A percentile compares a stretch with the other conserved stretches of the same genome.
Evolutionary conservation across 2,329 filamentous ascomycete genomes (phyloP).

Genomic region (Colletotrichum graminicola): DNA sequence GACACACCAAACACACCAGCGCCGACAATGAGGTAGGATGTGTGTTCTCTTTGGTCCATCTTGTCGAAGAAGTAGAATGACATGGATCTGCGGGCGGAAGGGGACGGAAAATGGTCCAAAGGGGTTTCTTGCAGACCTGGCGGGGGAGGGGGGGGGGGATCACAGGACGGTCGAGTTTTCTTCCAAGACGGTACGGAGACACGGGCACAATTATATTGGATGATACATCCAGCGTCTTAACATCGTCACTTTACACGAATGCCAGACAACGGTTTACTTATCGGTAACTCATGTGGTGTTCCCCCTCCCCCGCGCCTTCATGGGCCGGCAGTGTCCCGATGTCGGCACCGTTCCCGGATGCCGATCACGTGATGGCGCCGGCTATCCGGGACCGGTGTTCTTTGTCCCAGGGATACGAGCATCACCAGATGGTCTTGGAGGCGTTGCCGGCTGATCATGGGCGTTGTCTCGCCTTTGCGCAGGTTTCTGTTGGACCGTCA

Average conservation of each 20-base stretch:
- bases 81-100: conserved; percentile 18
- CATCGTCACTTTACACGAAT: conserved; percentile 9
- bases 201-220: conserved; percentile 28
- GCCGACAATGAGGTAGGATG: conserved; percentile 70
- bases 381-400: not conserved
- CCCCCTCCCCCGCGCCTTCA: conserved; percentile 17
- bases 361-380: conserved; percentile 33
- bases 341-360: conserved; percentile 21
- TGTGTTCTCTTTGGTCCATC: conserved; percentile 24
- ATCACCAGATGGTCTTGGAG: not conserved
- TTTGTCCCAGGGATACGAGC: not conserved
- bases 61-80: conserved; percentile 14
- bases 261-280: conserved; percentile 12
- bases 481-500: not conserved
- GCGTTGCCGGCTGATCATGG: not conserved
- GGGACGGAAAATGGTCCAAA: not conserved
- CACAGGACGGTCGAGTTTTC: not conserved
- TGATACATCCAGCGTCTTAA: conserved; percentile 17
- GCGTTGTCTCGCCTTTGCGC: not conserved
- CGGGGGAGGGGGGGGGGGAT: not conserved
- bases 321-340: conserved; percentile 22
- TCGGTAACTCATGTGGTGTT: conserved; percentile 1
- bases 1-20: conserved; percentile 75
- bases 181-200: conserved; percentile 12
- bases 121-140: conserved; percentile 16